Percentiles rank a stretch among this genome's conserved stretches.
phyloP scores from a whole-genome alignment of 2,329 filamentous ascomycete genomes.

The Ambrosiella cleistominuta region DNA sequence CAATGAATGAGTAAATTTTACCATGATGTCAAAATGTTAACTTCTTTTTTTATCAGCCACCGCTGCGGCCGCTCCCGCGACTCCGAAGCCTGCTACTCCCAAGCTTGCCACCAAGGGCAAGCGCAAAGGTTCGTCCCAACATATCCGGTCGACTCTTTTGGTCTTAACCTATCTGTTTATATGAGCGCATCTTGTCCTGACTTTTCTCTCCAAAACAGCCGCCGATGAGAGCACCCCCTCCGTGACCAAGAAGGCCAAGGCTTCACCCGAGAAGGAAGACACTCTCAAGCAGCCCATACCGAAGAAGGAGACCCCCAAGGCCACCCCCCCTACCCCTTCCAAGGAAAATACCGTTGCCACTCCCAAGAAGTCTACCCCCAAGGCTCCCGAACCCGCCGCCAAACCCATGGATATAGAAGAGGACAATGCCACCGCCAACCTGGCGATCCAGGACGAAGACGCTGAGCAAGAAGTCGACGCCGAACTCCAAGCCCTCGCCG shows the following conservation, averaged over 20 bases:
- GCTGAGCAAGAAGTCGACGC: slow-evolving; percentile 25
- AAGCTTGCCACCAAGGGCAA: slow-evolving; percentile 14
- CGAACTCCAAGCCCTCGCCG: slow-evolving; percentile 27
- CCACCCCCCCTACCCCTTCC: slow-evolving; percentile 2
- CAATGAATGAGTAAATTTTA: not conserved
- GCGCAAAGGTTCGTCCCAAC: slow-evolving; percentile 21
- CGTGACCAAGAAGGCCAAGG: slow-evolving; percentile 18
- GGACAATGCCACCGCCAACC: slow-evolving; percentile 16
- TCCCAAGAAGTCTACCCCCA: slow-evolving; percentile 15
- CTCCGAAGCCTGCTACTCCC: slow-evolving; percentile 11
- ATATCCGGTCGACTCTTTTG: not conserved
- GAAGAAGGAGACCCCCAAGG: slow-evolving; percentile 17
- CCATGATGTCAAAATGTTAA: not conserved
- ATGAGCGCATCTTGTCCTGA: slow-evolving; percentile 5
- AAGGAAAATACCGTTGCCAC: slow-evolving; percentile 19
- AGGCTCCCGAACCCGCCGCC: not conserved
- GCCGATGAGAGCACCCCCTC: slow-evolving; percentile 28
- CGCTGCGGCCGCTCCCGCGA: slow-evolving; percentile 4
- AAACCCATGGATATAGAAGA: slow-evolving; percentile 15
- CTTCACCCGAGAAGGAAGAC: not conserved
- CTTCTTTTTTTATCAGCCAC: slow-evolving; percentile 2
- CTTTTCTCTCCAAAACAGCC: slow-evolving; percentile 18
- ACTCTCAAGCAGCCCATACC: slow-evolving; percentile 14
- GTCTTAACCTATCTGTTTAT: not conserved
- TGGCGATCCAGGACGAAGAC: slow-evolving; percentile 20